Evolutionary conservation across 441 rosid genomes (phyloP), one percentile per base, ranked within the genome.

Genomic region (Aquilaria agallochum): DNA sequence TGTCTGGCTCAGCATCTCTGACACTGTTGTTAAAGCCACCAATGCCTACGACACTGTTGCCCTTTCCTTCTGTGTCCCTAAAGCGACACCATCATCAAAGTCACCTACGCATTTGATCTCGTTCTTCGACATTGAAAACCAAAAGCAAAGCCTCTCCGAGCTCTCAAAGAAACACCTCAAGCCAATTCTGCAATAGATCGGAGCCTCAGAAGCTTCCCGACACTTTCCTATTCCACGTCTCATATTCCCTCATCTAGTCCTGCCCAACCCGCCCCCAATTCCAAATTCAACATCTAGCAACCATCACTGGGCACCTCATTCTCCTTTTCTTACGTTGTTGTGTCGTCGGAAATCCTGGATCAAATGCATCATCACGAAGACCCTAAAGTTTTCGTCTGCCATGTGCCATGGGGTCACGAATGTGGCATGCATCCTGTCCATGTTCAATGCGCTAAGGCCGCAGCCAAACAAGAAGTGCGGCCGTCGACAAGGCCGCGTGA

Each of bases 361-460:
- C 82, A 79, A 62, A 75, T 88, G 87, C 94, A 96, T 47, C 80
- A 73, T 69, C 68, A 89, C 31, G 33, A 80, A 44, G 82, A 84
- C 62, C 98, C 97, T 9, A 73, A 77, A 15, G 79, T 94, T 54
- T 34, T 94, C 32, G 83, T 92, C 30, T 20, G 76, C 93, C 62
- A 90, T 94, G 98, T 78, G 82, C 53, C 62, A 65, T 61, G 95
- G 92, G 5, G 76, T 90, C 55, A 46, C 87, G 56, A 91, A 87
- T 68, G 97, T 94, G 0, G 68, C 90, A 50, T 91, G 83, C 59
- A 84, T 90, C 53, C 93, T 96, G 55, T 76, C 91, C 52, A 64
- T 89, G n/a, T 95, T 94, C 52, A 88, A 62, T 12, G 80, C 83
- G 58, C 80, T 94, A 11, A 97, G 98, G 7, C 92, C 94, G 0